phyloP scores from a whole-genome alignment of 2,329 filamentous ascomycete species.

The Paecilomyces sp. region DNA sequence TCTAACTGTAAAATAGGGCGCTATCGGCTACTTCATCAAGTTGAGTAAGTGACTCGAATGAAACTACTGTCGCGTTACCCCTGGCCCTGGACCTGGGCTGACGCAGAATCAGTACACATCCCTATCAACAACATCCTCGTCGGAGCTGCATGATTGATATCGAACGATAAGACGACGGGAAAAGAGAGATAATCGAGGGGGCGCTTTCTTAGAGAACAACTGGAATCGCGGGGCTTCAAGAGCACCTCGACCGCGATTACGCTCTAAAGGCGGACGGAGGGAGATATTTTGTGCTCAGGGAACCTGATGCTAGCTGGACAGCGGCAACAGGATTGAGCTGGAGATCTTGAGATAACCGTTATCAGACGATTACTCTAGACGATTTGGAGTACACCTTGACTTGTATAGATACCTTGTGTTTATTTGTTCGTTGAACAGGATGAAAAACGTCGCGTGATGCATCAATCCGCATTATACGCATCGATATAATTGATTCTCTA shows the following conservation, averaged over 20 bases:
- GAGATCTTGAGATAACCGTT: background rate
- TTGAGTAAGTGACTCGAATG: constrained; percentile 39
- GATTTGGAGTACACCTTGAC: background rate
- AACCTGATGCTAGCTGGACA: background rate
- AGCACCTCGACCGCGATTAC: too few species aligned
- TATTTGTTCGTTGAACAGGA: background rate
- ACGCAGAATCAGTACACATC: constrained; percentile 35
- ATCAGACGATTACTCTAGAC: background rate
- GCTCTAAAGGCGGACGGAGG: background rate
- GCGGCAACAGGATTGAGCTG: background rate
- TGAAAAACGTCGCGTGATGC: background rate
- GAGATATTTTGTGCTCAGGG: background rate
- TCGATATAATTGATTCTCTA: background rate
- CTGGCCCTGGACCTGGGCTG: background rate
- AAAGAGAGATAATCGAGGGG: background rate
- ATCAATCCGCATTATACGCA: background rate
- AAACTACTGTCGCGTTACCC: background rate
- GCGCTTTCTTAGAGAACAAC: background rate
- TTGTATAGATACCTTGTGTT: background rate
- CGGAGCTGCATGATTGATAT: constrained; percentile 30
- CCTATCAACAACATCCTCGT: constrained; percentile 46
- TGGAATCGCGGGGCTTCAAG: background rate
- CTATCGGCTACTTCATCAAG: constrained; percentile 55
- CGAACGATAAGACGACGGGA: background rate
- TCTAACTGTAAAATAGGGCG: constrained; percentile 27